Base-by-base conservation (phyloP, 2,329 filamentous ascomycete genomes). In the Hymenoscyphus infarciens region DNA sequence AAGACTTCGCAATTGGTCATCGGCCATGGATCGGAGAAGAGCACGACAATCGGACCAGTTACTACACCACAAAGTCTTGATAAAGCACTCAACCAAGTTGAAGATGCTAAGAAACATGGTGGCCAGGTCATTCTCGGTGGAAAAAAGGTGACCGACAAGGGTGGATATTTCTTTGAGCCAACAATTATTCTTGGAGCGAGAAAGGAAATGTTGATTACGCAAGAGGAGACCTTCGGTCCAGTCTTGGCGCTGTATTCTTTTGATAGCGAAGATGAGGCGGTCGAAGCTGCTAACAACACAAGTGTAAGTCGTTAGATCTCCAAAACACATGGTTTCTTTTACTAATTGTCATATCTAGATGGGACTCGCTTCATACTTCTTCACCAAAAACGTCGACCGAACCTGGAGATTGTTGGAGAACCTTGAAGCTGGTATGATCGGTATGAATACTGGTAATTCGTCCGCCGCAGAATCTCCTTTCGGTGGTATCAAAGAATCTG, bases 401-500 rank as follows among this genome's bases (percentile, higher is more conserved):
- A 79, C 84, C 59, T 88, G 86, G 83, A 78, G 87, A 63, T 75
- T 89, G 71, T 76, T 89, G 62, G 87, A 90, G 77, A 87, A 84
- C 66, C 73, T 90, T 38, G 86, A 89, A 72, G 86, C 87, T 4
- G 87, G 86, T 3, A 89, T 89, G 87, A 86, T 89, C 70, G 87
- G 86, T 15, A 77, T 87, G 75, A 87, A 87, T 68, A 85, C 82
- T 61, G 82, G 83, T 78, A 72, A 87, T 69, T 78, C 81, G n/a
- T 87, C 85, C 1, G 85, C 86, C 1, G 86, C 86, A 0, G 86
- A 89, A 71, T 83, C 83, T 25, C 86, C 86, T 2, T 89, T 89
- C 70, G 86, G 86, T 19, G 86, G 86, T 2, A 87, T 88, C 70
- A 88, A 88, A 76, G 84, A 88, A 70, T 85, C 82, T 5, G 86